Conservation (phyloP, 164 flowering plant species). For the Vitis vinifera region DNA sequence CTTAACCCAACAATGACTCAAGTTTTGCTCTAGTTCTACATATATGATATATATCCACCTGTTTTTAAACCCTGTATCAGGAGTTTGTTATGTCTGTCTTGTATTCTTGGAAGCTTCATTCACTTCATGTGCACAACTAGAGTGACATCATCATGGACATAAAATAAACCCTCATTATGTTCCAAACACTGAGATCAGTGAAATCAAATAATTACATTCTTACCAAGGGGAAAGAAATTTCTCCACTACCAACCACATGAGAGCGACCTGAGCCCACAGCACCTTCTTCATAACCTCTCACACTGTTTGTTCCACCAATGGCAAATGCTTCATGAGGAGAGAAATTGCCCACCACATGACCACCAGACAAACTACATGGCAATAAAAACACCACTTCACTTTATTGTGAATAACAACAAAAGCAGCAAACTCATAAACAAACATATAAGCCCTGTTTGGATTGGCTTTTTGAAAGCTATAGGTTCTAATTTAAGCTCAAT, state of each 20-base stretch:
- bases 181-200: background rate
- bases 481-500: too few relatives aligned
- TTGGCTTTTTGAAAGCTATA: too few relatives aligned
- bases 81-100: too few relatives aligned
- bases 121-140: too few relatives aligned
- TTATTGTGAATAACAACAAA: background rate
- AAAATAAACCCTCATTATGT: background rate
- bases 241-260: slow-evolving; percentile 88
- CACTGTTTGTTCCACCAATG: slow-evolving; percentile 98
- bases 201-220: background rate
- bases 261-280: slow-evolving; percentile 97
- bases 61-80: too few relatives aligned
- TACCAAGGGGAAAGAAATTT: slow-evolving; percentile 91
- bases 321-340: slow-evolving; percentile 98
- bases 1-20: too few relatives aligned
- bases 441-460: too few relatives aligned
- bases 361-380: slow-evolving; percentile 78
- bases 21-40: too few relatives aligned
- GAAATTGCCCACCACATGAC: slow-evolving; percentile 90
- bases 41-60: too few relatives aligned
- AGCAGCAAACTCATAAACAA: background rate
- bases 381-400: slow-evolving; percentile 4
- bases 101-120: too few relatives aligned
- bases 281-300: slow-evolving; percentile 99
- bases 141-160: too few relatives aligned